These are phyloP conservation scores for Odontarrhena argentea DNA, from an alignment of 345 rosid species.

Conservation along the genomic window DNA sequence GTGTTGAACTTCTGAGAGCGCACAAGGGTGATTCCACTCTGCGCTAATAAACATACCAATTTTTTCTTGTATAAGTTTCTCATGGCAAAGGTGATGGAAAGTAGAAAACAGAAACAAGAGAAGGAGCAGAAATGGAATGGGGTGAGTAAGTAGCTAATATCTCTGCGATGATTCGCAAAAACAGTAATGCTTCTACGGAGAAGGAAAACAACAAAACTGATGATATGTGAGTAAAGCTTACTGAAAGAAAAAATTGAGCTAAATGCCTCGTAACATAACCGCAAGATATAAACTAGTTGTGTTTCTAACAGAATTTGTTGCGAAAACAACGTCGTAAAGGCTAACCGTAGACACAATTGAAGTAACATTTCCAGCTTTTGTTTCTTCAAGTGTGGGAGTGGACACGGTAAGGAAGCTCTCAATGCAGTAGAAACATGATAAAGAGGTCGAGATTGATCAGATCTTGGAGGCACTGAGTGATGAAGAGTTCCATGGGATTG, in stretches of 20 bases:
- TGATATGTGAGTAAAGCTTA: no score
- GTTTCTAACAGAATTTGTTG: no score
- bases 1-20: constrained; percentile 18
- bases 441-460: constrained; percentile 56
- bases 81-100: background rate
- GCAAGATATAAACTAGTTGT: no score
- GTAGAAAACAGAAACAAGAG: background rate
- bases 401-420: background rate
- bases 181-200: no score
- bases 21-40: background rate
- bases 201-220: no score
- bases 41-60: constrained; percentile 18
- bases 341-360: background rate
- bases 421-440: background rate
- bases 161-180: no score
- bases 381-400: background rate
- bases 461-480: constrained; percentile 54
- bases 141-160: no score
- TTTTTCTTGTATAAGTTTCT: background rate
- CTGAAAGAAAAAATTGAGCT: no score
- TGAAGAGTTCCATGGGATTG: constrained; percentile 51
- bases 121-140: no score
- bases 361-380: background rate
- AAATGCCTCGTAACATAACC: no score
- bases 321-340: background rate